A percentile compares a stretch with the other conserved stretches of the same genome.
phyloP scores from a whole-genome alignment of 2,329 filamentous ascomycete species.

The Bipolaris oryzae region DNA sequence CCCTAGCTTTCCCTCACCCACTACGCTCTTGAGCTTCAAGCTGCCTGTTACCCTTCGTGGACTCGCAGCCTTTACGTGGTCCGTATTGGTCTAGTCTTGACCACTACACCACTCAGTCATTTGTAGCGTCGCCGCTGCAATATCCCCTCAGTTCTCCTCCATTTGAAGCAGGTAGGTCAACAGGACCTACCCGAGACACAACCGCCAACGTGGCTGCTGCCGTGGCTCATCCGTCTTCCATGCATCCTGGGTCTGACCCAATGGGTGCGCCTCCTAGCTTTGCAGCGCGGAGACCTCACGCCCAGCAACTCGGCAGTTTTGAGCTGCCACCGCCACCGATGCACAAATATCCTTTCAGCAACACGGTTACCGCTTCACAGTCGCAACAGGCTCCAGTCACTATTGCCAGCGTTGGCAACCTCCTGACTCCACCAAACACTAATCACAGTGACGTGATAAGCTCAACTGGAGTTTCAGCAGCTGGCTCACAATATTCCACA shows the following conservation, averaged over 20 bases:
- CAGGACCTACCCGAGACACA: conserved; percentile 50
- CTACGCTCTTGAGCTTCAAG: conserved; percentile 39
- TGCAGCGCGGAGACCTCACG: conserved; percentile 71
- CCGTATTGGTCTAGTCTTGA: conserved; percentile 55
- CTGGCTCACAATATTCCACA: conserved; percentile 62
- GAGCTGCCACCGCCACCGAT: conserved; percentile 67
- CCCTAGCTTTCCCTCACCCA: conserved; percentile 31
- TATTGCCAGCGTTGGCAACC: conserved; percentile 63
- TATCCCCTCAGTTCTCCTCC: conserved; percentile 50
- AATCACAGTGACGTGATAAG: conserved; percentile 66
- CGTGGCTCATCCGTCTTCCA: conserved; percentile 64
- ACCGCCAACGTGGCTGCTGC: conserved; percentile 67
- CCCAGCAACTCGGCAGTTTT: conserved; percentile 70
- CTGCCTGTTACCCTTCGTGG: conserved; percentile 54
- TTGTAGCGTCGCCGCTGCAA: conserved; percentile 48
- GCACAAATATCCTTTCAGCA: conserved; percentile 58
- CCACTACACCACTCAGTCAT: conserved; percentile 46
- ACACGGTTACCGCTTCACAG: conserved; percentile 50
- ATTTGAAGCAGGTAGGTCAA: conserved; percentile 51
- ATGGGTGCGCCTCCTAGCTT: conserved; percentile 70
- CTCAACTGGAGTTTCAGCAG: conserved; percentile 66
- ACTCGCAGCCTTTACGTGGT: conserved; percentile 56
- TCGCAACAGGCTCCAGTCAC: conserved; percentile 55
- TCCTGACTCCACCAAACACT: conserved; percentile 67
- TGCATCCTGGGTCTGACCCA: conserved; percentile 66